Evolutionary conservation across 495 filamentous ascomycete species (phyloP).

Genomic region (Neurospora sublineolata): DNA sequence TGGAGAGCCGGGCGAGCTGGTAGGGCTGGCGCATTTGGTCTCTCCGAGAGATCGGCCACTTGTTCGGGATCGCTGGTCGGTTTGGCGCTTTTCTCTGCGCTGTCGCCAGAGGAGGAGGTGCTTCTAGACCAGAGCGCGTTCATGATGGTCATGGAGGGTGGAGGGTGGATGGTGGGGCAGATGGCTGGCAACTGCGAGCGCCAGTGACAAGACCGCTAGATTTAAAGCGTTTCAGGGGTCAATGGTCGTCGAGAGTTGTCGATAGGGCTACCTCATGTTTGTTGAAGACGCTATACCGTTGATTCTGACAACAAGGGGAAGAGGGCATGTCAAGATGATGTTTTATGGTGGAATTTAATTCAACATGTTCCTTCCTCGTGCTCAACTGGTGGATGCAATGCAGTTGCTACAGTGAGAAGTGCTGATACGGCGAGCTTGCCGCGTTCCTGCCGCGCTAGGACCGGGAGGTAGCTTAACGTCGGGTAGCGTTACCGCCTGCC

Average conservation of each 20-base stretch:
- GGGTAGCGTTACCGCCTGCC: not conserved
- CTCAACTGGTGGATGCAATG: not conserved
- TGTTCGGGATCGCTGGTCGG: slow-evolving; percentile 9
- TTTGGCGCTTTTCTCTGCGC: slow-evolving; percentile 6
- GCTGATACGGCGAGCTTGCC: not conserved
- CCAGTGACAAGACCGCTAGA: not conserved
- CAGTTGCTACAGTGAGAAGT: not conserved
- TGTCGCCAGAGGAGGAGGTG: slow-evolving; percentile 19
- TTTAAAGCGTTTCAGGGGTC: not conserved
- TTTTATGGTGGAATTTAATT: not conserved
- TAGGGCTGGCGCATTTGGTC: slow-evolving; percentile 5
- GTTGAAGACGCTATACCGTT: not conserved
- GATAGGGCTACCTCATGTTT: not conserved
- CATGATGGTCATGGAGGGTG: slow-evolving; percentile 21
- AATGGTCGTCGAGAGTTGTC: not conserved
- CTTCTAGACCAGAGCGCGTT: slow-evolving; percentile 30
- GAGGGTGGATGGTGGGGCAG: not conserved
- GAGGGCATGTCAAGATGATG: not conserved
- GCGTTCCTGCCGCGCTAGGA: not conserved
- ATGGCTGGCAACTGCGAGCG: not conserved
- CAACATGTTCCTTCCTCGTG: not conserved
- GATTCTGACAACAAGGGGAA: not conserved
- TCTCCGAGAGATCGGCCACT: slow-evolving; percentile 15
- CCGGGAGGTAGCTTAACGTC: not conserved
- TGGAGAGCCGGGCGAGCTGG: slow-evolving; percentile 22